Evolutionary conservation across 306 rosid species (phyloP).

Genomic region (Luffa aegyptiaca): DNA sequence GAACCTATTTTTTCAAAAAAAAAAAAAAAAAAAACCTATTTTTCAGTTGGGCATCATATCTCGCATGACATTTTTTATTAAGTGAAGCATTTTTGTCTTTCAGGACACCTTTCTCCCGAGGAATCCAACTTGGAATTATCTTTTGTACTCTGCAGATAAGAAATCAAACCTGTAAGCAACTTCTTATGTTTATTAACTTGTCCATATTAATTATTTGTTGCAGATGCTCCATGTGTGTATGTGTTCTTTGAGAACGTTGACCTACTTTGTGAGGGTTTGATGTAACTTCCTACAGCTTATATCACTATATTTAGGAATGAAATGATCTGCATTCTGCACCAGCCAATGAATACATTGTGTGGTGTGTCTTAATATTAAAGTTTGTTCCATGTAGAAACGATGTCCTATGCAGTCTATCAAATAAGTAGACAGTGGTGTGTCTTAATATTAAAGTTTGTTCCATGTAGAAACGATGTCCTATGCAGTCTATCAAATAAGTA

Average conservation of each 20-base stretch:
- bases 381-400: background rate
- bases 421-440: too few relatives aligned
- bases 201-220: background rate
- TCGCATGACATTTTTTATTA: background rate
- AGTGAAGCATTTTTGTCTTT: background rate
- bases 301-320: background rate
- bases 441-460: background rate
- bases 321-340: background rate
- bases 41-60: background rate
- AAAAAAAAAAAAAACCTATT: too few relatives aligned
- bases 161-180: slow-evolving; percentile 34
- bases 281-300: background rate
- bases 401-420: background rate
- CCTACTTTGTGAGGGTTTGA: background rate
- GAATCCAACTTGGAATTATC: slow-evolving; percentile 59
- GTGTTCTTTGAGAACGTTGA: background rate
- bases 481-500: background rate
- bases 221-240: background rate
- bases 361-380: background rate
- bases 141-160: slow-evolving; percentile 33
- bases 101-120: slow-evolving; percentile 80
- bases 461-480: background rate
- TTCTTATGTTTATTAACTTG: background rate
- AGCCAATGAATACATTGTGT: background rate
- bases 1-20: background rate